These are phyloP conservation scores for Psilocybe subaeruginosa DNA, from an alignment of 768 basidiomycete genomes.

Conservation along the genomic window DNA sequence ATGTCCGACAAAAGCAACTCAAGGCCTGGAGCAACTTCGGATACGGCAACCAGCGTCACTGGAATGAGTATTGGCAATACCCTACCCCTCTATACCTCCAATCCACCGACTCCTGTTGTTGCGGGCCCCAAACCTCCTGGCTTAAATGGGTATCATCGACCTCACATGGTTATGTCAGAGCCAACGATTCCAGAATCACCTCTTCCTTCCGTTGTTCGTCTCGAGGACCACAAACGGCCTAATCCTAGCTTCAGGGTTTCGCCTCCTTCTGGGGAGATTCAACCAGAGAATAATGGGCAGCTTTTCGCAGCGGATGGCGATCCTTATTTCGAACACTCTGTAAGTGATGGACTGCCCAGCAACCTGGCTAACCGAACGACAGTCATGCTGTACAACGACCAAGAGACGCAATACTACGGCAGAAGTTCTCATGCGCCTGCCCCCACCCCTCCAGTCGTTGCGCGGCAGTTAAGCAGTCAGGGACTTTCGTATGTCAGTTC, in stretches of 20 bases:
- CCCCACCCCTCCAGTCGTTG: conserved; percentile 8
- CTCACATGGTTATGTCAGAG: conserved; percentile 25
- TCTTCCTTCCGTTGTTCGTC: conserved; percentile 24
- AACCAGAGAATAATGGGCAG: conserved; percentile 21
- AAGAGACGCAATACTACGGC: conserved; percentile 2
- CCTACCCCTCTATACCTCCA: conserved; percentile 33
- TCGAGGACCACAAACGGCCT: conserved; percentile 21
- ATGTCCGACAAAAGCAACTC: conserved; percentile 21
- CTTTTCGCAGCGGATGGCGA: conserved; percentile 13
- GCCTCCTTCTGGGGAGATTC: conserved; percentile 29
- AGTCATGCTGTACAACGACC: conserved; percentile 27
- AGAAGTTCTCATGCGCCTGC: conserved; percentile 10
- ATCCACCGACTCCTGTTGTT: conserved; percentile 29
- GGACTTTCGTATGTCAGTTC: conserved; percentile 20
- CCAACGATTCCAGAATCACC: conserved; percentile 19
- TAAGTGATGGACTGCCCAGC: conserved; percentile 7
- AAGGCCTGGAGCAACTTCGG: conserved; percentile 23
- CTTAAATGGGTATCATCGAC: conserved; percentile 2
- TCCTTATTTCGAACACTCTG: conserved; percentile 12
- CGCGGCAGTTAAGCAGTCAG: conserved; percentile 20
- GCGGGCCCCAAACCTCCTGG: conserved; percentile 22
- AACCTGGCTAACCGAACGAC: conserved; percentile 27
- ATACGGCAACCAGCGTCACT: conserved; percentile 13
- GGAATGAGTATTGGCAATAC: conserved; percentile 25
- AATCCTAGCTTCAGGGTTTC: conserved; percentile 33